Evolutionary conservation across 345 rosid genomes (phyloP).

Genomic region (Erodium maritimum): DNA sequence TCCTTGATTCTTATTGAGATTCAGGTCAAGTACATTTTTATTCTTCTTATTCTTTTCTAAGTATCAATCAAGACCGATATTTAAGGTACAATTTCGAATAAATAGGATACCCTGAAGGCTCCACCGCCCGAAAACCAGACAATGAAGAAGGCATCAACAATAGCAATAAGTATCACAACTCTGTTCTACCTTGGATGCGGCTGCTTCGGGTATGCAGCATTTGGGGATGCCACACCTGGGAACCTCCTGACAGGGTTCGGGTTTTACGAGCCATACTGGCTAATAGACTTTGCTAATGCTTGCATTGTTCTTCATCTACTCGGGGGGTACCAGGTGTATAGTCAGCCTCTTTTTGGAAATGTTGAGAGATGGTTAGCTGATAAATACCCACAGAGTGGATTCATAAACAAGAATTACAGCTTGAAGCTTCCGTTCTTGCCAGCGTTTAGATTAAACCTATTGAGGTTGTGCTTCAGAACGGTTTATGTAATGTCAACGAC

Average conservation of each 20-base stretch:
- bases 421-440: constrained; percentile 25
- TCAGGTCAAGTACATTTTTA: constrained; percentile 17
- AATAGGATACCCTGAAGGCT: constrained; percentile 34
- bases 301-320: constrained; percentile 34
- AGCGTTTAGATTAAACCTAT: constrained; percentile 17
- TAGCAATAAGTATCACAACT: constrained; percentile 20
- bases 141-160: constrained; percentile 34
- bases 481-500: constrained; percentile 39
- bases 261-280: constrained; percentile 43
- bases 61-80: background rate
- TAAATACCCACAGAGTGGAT: constrained; percentile 30
- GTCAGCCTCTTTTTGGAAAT: constrained; percentile 43
- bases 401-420: constrained; percentile 17
- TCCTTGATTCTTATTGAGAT: constrained; percentile 26
- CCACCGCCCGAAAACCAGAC: constrained; percentile 32
- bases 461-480: constrained; percentile 34
- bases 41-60: background rate
- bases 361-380: constrained; percentile 24
- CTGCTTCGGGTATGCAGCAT: constrained; percentile 49
- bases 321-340: constrained; percentile 46
- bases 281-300: constrained; percentile 37
- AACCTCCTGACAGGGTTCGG: constrained; percentile 47
- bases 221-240: constrained; percentile 39
- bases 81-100: background rate
- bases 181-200: constrained; percentile 34